These are phyloP conservation scores for Acorus calamus DNA, from an alignment of 106 monocot species.

Conservation along the genomic window DNA sequence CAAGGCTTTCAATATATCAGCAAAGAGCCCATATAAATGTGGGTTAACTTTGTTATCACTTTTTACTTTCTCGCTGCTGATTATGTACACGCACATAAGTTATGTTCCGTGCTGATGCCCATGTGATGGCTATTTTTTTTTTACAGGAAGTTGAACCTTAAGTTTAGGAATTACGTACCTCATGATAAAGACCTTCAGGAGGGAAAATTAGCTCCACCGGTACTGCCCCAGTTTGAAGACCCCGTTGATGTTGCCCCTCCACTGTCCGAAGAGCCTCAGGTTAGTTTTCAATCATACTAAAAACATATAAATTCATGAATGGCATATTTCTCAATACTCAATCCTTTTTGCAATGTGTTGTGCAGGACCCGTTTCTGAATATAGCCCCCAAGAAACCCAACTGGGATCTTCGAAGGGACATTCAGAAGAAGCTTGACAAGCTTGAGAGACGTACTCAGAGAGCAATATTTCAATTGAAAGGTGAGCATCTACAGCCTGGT, in stretches of 20 bases:
- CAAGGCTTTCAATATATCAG: too few species aligned
- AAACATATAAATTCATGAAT: background rate
- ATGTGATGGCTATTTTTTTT: too few species aligned
- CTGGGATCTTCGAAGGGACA: constrained; percentile 89
- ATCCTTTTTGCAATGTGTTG: background rate
- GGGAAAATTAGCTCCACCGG: constrained; percentile 63
- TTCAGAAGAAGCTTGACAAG: constrained; percentile 93
- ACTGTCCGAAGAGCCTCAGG: constrained; percentile 55
- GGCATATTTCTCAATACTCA: background rate
- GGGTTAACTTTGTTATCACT: too few species aligned
- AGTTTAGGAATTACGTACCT: constrained; percentile 97
- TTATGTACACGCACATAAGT: too few species aligned
- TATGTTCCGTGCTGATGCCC: too few species aligned
- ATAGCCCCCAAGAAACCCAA: constrained; percentile 99
- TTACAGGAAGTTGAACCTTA: constrained; percentile 52
- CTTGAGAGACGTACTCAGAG: constrained; percentile 93
- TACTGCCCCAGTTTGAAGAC: constrained; percentile 91
- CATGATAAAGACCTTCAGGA: constrained; percentile 87
- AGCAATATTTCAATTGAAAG: constrained; percentile 61
- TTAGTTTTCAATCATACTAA: background rate
- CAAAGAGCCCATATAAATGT: too few species aligned
- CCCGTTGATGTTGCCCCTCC: constrained; percentile 39
- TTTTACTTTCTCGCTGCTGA: too few species aligned
- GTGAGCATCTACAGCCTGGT: constrained; percentile 17
- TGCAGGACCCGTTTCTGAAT: constrained; percentile 88